Evolutionary conservation across 2,329 filamentous ascomycete species (phyloP), one percentile per base, ranked within the genome.

Genomic region (Coniochaeta sp.): DNA sequence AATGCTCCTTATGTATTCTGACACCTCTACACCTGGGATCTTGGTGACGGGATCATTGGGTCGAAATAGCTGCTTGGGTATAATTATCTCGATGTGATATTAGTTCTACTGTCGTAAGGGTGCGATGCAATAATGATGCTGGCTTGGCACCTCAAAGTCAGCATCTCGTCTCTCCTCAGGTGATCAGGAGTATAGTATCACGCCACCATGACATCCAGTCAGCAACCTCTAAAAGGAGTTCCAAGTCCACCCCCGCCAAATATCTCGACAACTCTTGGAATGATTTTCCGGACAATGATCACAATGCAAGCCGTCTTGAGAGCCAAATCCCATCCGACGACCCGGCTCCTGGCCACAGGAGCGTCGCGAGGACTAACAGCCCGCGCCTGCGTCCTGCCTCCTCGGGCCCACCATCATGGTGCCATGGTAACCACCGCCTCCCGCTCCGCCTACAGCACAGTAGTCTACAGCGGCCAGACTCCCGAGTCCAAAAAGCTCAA

Each of bases 381-480:
- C 28, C 28, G 28, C 28, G 5, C 28, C 28, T 6, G 43, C n/a
- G 16, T 40, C 38, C 11, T 17, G 16, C 19, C 19, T 12, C n/a
- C 19, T 14, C n/a, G 7, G 43, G 3, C 19, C 19, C n/a, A 11
- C 8, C 43, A 14, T 22, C 17, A 44, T 44, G 7, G 4, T 19
- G 16, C n/a, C 40, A 14, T n/a, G 36, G 5, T n/a, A 19, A 9
- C 22, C 43, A 24, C 19, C 11, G 12, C 19, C 44, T 3, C 50
- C 11, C 59, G 60, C 22, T 57, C 59, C 36, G 38, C 58, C 58
- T 62, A 62, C 62, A 60, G 36, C 40, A 65, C 64, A 8, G 60
- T 63, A 3, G 62, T 64, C 59, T 64, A 64, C 57, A 58, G 61
- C 58, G 62, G 62, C 24, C 62, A 64, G 19, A 26, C 24, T 8